A percentile compares a stretch with the other conserved stretches of the same genome.
Conservation (phyloP, 225 moss, liverwort and hornwort genomes). For the Pseudoscleropodium purum region DNA sequence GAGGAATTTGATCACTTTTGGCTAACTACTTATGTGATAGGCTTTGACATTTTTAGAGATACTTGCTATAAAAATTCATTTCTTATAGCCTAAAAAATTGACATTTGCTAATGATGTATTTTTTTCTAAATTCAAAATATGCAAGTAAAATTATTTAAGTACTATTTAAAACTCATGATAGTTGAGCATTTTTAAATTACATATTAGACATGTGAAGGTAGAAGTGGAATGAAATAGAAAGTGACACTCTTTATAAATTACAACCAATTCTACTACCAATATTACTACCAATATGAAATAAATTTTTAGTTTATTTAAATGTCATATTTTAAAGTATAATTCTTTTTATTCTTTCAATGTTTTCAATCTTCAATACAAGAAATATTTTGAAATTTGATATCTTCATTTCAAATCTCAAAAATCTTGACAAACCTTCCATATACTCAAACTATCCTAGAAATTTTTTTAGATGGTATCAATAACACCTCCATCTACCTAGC, state of each 20-base stretch:
- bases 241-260: neutral
- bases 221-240: neutral
- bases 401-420: neutral
- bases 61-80: neutral
- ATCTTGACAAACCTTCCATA: neutral
- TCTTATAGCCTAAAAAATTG: rapidly evolving
- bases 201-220: neutral
- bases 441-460: neutral
- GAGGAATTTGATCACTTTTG: too few species aligned
- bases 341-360: neutral
- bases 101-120: neutral
- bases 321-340: neutral
- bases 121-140: neutral
- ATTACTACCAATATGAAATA: neutral
- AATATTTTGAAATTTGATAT: neutral
- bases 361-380: neutral
- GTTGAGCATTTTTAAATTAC: neutral
- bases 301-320: neutral
- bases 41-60: neutral
- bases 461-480: neutral
- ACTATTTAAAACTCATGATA: neutral
- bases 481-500: neutral
- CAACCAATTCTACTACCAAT: too few species aligned
- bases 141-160: rapidly evolving
- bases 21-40: neutral